Evolutionary conservation across 257 asterid genomes (phyloP), one percentile per base, ranked within the genome.

Genomic region (Paraleonurus japonicus): DNA sequence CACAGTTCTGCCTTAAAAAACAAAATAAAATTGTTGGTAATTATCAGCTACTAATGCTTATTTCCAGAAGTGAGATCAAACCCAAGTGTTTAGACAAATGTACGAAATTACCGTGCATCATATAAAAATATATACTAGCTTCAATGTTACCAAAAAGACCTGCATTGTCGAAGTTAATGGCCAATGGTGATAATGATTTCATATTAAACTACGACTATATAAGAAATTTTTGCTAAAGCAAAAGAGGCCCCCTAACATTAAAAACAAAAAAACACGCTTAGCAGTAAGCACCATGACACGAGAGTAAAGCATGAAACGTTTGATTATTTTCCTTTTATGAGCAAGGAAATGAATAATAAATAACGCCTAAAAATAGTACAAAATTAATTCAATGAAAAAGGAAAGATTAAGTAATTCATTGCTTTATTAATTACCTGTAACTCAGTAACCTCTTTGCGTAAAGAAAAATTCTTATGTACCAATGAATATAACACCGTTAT

Each of bases 391-490:
- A 10, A 11, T 20, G 66, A 67, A 68, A 62, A 69, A 39, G 57
- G 33, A 11, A 51, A 61, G 17, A 24, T 47, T 26, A 41, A 2
- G 54, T 24, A 17, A 33, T 39, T 41, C 71, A 20, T 30, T 61
- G 60, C 73, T 69, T 13, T n/a, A n/a, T 10, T 16, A 53, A 5
- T 54, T 87, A 89, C 97, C 97, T 86, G 88, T 69, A 91, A 81
- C 37, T 70, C 76, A 79, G 68, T 60, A 65, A 85, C 82, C 86
- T 85, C 85, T 23, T 65, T 67, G 73, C 80, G 89, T 33, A 87
- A 73, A 32, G 81, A 59, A 71, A 87, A 76, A 60, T 76, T 87
- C 71, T 72, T 87, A 84, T 84, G 87, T 48, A 82, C 39, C 80
- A 87, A 71, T 22, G 85, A 84, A 43, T 92, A 73, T 7, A 87